Evolutionary conservation across 1,284 basidiomycete species (phyloP), one percentile per base, ranked within the genome.

Genomic region (Trichosporon sp.): DNA sequence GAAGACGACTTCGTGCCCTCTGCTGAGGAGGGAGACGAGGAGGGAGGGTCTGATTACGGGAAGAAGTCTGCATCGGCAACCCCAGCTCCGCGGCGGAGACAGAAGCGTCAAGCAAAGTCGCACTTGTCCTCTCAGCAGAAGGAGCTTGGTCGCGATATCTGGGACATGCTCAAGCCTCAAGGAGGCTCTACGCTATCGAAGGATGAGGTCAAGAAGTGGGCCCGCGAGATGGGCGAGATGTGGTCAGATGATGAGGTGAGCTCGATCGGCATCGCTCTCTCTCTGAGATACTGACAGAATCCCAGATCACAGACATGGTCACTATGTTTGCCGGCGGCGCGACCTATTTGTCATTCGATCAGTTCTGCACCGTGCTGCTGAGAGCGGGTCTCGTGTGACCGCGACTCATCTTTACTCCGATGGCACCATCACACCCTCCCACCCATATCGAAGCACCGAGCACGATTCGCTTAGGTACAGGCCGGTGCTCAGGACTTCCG

Each of bases 241-340:
- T 80, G 77, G 77, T 74, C 69, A 1, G 75, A 79, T 10, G 76
- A 76, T 6, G 79, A 80, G 73, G 80, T 80, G 64, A 62, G 78
- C n/a, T n/a, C n/a, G n/a, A n/a, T n/a, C n/a, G n/a, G n/a, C n/a
- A n/a, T n/a, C n/a, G n/a, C n/a, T n/a, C n/a, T n/a, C n/a, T n/a
- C n/a, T n/a, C n/a, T n/a, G n/a, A 11, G 19, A 44, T 13, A 25
- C 61, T 59, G 46, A 46, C 27, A 19, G 3, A 10, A 5, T 13
- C 1, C 0, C 61, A 81, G 79, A 74, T 81, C 49, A 71, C 68
- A 2, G 80, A 81, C 16, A 81, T 81, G 80, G 75, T 81, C 61
- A 65, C 70, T 16, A 68, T 80, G 16, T 81, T 80, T 65, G 79
- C 49, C 72, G 73, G 2, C 58, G 78, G 21, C 77, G 76, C 25